A percentile compares a stretch with the other conserved stretches of the same genome.
Evolutionary conservation across 179 eudicot species (phyloP).

Genomic region (Dionaea muscipula): DNA sequence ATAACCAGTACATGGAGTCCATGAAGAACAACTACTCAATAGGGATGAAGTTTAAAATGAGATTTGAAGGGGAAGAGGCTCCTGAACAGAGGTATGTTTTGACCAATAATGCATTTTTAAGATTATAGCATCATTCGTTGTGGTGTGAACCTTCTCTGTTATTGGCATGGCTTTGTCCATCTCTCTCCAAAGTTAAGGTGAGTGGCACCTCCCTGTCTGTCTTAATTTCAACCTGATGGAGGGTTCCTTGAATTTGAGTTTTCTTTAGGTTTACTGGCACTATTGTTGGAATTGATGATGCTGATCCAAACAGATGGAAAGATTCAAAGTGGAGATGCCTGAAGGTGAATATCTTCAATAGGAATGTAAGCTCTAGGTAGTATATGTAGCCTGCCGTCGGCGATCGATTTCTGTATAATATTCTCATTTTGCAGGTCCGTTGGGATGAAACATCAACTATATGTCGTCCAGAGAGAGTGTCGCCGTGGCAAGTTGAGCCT

Average conservation of each 20-base stretch:
- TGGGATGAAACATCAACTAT: conserved; percentile 92
- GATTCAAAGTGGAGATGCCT: conserved; percentile 88
- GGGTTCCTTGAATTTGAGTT: neutral
- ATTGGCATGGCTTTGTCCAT: neutral
- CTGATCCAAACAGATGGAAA: conserved; percentile 62
- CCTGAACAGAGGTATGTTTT: conserved; percentile 79
- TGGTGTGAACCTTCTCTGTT: neutral
- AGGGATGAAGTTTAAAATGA: conserved; percentile 96
- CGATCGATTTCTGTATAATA: no score
- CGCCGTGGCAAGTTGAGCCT: conserved; percentile 93
- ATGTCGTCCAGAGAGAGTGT: conserved; percentile 86
- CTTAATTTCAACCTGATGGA: neutral
- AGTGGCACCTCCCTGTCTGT: neutral
- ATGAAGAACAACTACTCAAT: conserved; percentile 61
- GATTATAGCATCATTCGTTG: neutral
- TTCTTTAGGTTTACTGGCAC: conserved; percentile 79
- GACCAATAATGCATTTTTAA: neutral
- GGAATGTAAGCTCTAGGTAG: neutral
- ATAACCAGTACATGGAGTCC: conserved; percentile 71
- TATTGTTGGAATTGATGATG: conserved; percentile 79
- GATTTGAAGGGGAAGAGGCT: conserved; percentile 98
- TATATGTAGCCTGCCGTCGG: neutral
- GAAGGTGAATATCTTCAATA: conserved; percentile 34
- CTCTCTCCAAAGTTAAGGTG: neutral
- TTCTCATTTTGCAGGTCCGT: conserved; percentile 38